A percentile compares a stretch with the other conserved stretches of the same genome.
Evolutionary conservation across 148 eudicot species (phyloP).

Genomic region (Beta vulgaris): DNA sequence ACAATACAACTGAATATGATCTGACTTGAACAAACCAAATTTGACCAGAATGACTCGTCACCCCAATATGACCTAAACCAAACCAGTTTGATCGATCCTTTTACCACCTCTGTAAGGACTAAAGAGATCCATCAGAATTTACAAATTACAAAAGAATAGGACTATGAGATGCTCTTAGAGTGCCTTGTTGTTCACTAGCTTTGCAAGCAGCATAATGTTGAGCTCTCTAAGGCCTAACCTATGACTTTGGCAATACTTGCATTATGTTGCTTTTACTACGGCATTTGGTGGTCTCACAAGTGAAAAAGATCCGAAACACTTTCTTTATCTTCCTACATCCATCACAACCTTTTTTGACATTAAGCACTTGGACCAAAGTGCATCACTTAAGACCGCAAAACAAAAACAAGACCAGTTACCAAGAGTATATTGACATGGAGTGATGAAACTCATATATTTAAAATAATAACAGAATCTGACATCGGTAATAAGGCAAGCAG

Average conservation of each 20-base stretch:
- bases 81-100: too few species aligned
- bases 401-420: not conserved
- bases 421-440: not conserved
- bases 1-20: too few species aligned
- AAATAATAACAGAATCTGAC: not conserved
- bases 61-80: too few species aligned
- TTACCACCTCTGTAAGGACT: too few species aligned
- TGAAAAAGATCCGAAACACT: not conserved
- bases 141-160: not conserved
- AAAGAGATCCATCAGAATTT: not conserved
- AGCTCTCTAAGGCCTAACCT: not conserved
- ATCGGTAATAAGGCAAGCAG: conserved; percentile 2
- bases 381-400: not conserved
- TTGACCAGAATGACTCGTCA: too few species aligned
- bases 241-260: not conserved
- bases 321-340: not conserved
- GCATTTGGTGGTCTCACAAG: not conserved
- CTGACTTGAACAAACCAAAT: too few species aligned
- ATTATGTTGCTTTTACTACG: not conserved
- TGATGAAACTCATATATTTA: not conserved
- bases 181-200: not conserved
- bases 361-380: not conserved
- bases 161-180: not conserved
- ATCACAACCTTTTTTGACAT: not conserved
- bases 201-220: not conserved